Base-by-base conservation (phyloP, 2,329 filamentous ascomycete genomes). In the Ophiostoma ips region DNA sequence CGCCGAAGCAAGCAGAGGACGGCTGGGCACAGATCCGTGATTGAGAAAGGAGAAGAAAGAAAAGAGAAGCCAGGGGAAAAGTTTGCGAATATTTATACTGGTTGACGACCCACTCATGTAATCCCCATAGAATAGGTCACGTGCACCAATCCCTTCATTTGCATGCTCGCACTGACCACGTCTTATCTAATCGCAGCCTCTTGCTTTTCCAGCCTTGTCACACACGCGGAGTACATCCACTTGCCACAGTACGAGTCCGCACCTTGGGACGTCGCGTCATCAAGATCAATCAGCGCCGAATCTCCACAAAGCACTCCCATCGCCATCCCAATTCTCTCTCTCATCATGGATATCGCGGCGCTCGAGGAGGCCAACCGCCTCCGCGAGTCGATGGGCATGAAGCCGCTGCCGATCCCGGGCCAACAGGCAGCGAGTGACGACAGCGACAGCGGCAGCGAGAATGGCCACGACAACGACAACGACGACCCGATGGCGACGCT, bases 351-450 rank as follows among this genome's bases (percentile, higher is more conserved):
- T 64, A 71, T 80, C 59, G 78, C 86, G 41, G 83, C 84, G 28
- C 89, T 96, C 62, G 86, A 94, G 66, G 88, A 95, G 73, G 87
- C 87, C 57, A 96, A 96, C 70, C 85, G 89, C 62, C 83, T 95
- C 61, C 87, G 90, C 60, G 74, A 83, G 59, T 87, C 87, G 46
- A 79, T 95, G 69, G 90, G 90, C 61, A 80, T 95, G 72, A 87
- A 90, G 62, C 89, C 88, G 24, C 71, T 96, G 60, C 87, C 88
- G 21, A 85, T 94, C 11, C 85, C 89, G 24, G 86, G 86, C 19
- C 37, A 15, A 16, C 33, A 16, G 38, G 19, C 46, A 21, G 33
- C 43, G 34, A 49, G 40, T 31, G 44, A 46, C 16, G 48, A 64
- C 66, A 55, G 57, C 24, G 24, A 8, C 24, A 55, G 57, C 63